A percentile compares a stretch with the other conserved stretches of the same genome.
Conservation (phyloP, 495 filamentous ascomycete genomes). For the Chaetomium cochliodes region DNA sequence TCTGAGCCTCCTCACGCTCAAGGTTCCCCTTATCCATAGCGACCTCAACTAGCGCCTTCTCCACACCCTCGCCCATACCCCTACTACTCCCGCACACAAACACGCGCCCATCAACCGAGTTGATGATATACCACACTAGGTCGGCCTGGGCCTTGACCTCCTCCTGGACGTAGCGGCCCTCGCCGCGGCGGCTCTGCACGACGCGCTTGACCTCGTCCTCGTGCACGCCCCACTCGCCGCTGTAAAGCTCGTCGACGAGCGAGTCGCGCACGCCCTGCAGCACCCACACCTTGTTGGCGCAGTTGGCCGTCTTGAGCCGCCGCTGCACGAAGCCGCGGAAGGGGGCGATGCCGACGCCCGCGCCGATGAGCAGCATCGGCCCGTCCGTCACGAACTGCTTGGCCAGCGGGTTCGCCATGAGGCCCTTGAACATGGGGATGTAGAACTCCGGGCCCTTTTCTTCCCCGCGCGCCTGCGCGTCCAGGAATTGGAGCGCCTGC, state of each 20-base stretch:
- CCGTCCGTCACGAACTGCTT: slow-evolving; percentile 86
- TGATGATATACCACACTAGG: slow-evolving; percentile 94
- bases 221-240: slow-evolving; percentile 92
- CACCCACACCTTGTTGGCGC: slow-evolving; percentile 99
- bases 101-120: slow-evolving; percentile 84
- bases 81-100: slow-evolving; percentile 93
- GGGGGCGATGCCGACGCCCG: slow-evolving; percentile 92
- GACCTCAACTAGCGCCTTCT: slow-evolving; percentile 75
- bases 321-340: slow-evolving; percentile 97
- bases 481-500: slow-evolving; percentile 66
- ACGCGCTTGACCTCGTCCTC: slow-evolving; percentile 91
- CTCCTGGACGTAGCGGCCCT: slow-evolving; percentile 81
- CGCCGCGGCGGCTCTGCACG: slow-evolving; percentile 77
- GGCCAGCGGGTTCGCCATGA: slow-evolving; percentile 97
- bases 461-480: slow-evolving; percentile 56
- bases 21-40: slow-evolving; percentile 78
- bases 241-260: slow-evolving; percentile 90
- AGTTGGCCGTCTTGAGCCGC: slow-evolving; percentile 90
- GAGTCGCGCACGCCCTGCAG: slow-evolving; percentile 94
- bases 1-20: slow-evolving; percentile 65
- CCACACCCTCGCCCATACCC: slow-evolving; percentile 97
- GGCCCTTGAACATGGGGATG: slow-evolving; percentile 93
- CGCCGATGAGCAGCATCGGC: slow-evolving; percentile 95
- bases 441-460: slow-evolving; percentile 56
- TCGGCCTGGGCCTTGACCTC: slow-evolving; percentile 85